These are phyloP conservation scores for Umbelopsis isabellina DNA, from an alignment of 192 early-diverging fungal genomes.

Conservation along the genomic window DNA sequence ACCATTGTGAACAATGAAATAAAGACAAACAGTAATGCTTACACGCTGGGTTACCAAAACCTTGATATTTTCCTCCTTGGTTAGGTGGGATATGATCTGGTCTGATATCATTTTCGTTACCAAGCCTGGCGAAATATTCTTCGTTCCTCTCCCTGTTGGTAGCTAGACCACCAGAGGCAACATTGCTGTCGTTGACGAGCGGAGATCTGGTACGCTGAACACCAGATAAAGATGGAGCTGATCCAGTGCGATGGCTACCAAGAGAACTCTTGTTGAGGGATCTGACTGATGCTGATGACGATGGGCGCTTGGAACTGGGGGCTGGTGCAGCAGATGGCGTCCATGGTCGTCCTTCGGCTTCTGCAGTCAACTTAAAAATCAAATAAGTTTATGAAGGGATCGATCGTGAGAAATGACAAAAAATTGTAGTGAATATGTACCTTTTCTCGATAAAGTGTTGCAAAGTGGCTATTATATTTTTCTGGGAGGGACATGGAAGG, in stretches of 20 bases:
- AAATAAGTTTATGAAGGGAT: not conserved
- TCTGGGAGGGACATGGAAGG: constrained; percentile 77
- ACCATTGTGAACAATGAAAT: not conserved
- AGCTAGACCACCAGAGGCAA: not conserved
- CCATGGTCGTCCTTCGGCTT: constrained; percentile 63
- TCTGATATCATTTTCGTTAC: constrained; percentile 55
- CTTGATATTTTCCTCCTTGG: constrained; percentile 74
- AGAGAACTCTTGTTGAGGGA: constrained; percentile 29
- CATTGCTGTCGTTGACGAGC: not conserved
- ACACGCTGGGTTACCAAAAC: constrained; percentile 63
- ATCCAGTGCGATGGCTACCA: constrained; percentile 9
- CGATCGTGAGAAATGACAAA: not conserved
- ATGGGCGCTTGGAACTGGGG: constrained; percentile 4
- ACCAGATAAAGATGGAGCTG: constrained; percentile 22
- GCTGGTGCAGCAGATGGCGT: constrained; percentile 44
- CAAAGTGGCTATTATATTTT: constrained; percentile 89
- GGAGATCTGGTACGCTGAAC: constrained; percentile 15
- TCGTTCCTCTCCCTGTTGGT: constrained; percentile 71
- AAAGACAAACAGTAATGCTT: not conserved
- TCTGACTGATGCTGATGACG: constrained; percentile 29
- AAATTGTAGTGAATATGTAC: constrained; percentile 43
- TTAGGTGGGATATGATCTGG: constrained; percentile 64
- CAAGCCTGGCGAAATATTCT: constrained; percentile 69
- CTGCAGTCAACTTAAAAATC: constrained; percentile 54
- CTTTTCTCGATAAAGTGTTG: constrained; percentile 87